phyloP scores from a whole-genome alignment of 306 rosid species.

The Macrotyloma uniflorum region DNA sequence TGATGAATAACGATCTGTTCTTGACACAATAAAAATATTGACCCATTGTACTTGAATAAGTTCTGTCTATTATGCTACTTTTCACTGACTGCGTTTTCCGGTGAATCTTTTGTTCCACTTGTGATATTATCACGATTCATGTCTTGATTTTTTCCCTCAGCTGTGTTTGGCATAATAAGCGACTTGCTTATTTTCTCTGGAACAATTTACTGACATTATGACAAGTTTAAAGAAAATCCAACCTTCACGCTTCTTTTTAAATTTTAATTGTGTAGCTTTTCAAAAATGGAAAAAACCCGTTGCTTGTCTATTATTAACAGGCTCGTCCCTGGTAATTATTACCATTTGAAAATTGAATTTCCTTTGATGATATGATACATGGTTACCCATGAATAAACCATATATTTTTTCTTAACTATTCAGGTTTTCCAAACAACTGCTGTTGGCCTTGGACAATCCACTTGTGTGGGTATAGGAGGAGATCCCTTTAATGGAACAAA shows the following conservation, averaged over 20 bases:
- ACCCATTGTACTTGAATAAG: not conserved
- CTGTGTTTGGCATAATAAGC: not conserved
- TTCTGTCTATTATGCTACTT: not conserved
- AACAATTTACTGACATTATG: constrained; percentile 2
- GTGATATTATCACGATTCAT: not conserved
- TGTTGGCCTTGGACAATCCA: constrained; percentile 99
- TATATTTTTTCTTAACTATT: constrained; percentile 27
- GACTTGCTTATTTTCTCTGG: not conserved
- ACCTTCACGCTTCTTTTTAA: not conserved
- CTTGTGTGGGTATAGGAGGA: constrained; percentile 98
- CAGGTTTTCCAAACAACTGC: constrained; percentile 98
- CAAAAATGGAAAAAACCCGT: not conserved
- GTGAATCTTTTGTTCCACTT: not conserved
- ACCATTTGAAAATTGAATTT: constrained; percentile 34
- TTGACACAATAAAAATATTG: not conserved
- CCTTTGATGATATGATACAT: constrained; percentile 17
- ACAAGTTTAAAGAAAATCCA: not conserved
- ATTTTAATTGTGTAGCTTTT: not conserved
- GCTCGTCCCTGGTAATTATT: constrained; percentile 13
- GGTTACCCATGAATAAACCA: constrained; percentile 34
- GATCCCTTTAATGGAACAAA: constrained; percentile 99
- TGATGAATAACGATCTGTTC: constrained; percentile 7
- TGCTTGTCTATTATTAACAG: constrained; percentile 25
- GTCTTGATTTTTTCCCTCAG: not conserved
- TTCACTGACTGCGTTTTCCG: not conserved